phyloP scores from a whole-genome alignment of 306 rosid species.

The Prunus salicina region DNA sequence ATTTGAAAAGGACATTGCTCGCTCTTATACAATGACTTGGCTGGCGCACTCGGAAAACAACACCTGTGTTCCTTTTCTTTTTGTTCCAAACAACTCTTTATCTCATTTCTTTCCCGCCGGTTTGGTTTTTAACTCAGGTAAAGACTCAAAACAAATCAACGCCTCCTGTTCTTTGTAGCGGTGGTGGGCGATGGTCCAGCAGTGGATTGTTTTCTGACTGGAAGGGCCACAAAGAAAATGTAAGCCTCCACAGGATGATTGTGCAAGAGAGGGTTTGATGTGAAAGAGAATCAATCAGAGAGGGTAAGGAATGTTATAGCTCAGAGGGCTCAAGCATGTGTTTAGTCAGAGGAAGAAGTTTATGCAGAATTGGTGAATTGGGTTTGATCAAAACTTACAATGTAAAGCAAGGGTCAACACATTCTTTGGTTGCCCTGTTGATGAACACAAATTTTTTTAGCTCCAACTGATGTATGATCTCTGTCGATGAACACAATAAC shows the following conservation, averaged over 20 bases:
- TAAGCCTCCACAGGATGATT: background rate
- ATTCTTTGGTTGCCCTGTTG: conserved; percentile 25
- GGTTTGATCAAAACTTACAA: conserved; percentile 1
- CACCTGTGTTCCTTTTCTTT: too few relatives aligned
- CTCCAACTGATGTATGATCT: conserved; percentile 5
- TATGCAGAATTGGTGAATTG: conserved; percentile 15
- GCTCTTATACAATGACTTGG: too few relatives aligned
- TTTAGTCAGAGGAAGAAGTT: conserved; percentile 18
- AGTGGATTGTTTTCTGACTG: background rate
- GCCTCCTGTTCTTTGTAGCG: too few relatives aligned
- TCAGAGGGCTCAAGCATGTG: conserved; percentile 11
- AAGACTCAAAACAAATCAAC: too few relatives aligned
- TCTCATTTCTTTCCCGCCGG: too few relatives aligned
- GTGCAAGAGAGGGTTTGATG: conserved; percentile 7
- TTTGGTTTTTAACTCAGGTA: too few relatives aligned
- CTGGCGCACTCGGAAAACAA: too few relatives aligned
- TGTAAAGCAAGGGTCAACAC: background rate
- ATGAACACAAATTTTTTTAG: conserved; percentile 15
- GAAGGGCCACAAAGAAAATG: conserved; percentile 4
- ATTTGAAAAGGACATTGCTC: background rate
- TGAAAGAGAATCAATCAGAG: conserved; percentile 21
- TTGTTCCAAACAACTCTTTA: too few relatives aligned
- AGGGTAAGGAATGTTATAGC: conserved; percentile 15
- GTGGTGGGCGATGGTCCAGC: background rate
- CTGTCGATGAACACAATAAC: conserved; percentile 14